Conservation (phyloP, 2,329 filamentous ascomycete species). For the Tolypocladium guangdongense region DNA sequence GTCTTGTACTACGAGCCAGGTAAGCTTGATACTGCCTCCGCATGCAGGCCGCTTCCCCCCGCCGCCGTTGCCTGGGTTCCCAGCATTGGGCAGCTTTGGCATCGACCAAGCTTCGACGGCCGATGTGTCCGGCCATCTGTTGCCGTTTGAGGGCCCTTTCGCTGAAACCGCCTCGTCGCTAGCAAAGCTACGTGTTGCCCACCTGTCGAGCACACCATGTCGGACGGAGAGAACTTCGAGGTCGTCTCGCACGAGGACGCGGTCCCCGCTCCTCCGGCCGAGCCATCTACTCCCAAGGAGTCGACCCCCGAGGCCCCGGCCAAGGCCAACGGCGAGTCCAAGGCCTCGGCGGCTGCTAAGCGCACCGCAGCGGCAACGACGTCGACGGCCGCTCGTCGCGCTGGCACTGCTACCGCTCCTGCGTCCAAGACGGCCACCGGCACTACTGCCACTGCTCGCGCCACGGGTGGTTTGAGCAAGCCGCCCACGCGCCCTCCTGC, state of each 20-base stretch:
- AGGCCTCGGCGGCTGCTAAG: conserved; percentile 22
- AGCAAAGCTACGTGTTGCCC: background rate
- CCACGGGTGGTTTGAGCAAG: conserved; percentile 28
- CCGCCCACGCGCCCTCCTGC: conserved; percentile 36
- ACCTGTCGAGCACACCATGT: conserved; percentile 25
- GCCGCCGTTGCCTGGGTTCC: background rate
- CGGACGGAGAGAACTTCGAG: conserved; percentile 35
- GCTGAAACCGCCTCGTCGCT: background rate
- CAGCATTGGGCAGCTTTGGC: background rate
- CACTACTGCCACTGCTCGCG: conserved; percentile 1
- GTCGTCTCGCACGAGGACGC: conserved; percentile 32
- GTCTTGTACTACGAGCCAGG: background rate
- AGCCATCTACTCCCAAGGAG: conserved; percentile 14
- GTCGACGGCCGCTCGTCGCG: conserved; percentile 19
- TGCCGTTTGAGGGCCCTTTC: background rate
- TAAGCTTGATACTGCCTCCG: background rate
- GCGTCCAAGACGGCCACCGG: conserved; percentile 8
- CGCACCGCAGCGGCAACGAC: conserved; percentile 22
- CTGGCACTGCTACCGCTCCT: conserved; percentile 17
- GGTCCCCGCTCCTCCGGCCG: conserved; percentile 12
- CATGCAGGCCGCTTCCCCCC: background rate
- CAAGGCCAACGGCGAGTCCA: conserved; percentile 19
- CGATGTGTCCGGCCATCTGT: background rate
- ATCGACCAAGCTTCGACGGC: background rate
- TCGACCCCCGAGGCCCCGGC: conserved; percentile 18